Evolutionary conservation across 2,329 filamentous ascomycete species (phyloP).

Genomic region (Zymoseptoria ardabiliae): DNA sequence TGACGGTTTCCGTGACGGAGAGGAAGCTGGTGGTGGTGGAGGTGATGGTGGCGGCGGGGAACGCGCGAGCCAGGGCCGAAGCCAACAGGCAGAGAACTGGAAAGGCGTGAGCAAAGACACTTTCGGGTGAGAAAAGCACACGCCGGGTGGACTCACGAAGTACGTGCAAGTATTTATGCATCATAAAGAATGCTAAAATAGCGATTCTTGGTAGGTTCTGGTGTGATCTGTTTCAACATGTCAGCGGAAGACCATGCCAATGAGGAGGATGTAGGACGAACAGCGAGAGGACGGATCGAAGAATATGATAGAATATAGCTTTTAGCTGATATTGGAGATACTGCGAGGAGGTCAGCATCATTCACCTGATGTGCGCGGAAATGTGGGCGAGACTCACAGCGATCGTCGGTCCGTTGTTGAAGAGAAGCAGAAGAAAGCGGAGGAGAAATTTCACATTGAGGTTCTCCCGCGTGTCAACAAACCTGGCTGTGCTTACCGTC

Average conservation of each 20-base stretch:
- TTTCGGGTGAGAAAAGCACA: too few species aligned
- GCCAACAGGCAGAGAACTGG: too few species aligned
- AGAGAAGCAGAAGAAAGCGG: not conserved
- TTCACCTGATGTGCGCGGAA: not conserved
- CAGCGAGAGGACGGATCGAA: not conserved
- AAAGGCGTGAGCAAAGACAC: too few species aligned
- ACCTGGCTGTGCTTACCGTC: not conserved
- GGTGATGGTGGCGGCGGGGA: too few species aligned
- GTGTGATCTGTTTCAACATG: not conserved
- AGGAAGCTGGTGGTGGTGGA: too few species aligned
- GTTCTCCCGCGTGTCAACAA: not conserved
- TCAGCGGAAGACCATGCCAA: not conserved
- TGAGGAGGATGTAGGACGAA: not conserved
- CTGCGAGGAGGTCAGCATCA: not conserved
- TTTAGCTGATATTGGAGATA: not conserved
- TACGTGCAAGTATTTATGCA: too few species aligned
- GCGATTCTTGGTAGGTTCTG: not conserved
- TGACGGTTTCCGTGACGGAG: too few species aligned
- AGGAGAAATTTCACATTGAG: not conserved
- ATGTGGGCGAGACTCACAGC: not conserved
- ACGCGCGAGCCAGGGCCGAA: too few species aligned
- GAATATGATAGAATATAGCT: not conserved
- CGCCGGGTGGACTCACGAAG: too few species aligned
- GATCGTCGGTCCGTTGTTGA: not conserved
- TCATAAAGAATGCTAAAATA: too few species aligned